Conservation (phyloP, 208 protist genomes). For the Wallacemonas sp. region DNA sequence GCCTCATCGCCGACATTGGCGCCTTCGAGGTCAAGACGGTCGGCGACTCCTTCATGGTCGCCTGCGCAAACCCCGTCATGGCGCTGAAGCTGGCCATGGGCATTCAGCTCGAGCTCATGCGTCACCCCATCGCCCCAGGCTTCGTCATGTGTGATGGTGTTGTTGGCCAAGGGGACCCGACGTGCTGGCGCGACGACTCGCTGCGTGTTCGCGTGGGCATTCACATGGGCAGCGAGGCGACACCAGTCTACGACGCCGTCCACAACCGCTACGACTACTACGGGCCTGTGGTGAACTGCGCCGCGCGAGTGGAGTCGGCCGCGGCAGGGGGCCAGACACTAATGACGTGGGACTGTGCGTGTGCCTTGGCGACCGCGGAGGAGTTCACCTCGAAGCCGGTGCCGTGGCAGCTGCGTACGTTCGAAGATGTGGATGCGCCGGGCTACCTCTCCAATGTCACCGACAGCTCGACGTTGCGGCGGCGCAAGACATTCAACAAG, state of each 20-base stretch:
- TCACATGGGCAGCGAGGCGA: constrained; percentile 21
- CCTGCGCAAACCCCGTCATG: constrained; percentile 23
- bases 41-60: constrained; percentile 60
- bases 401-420: constrained; percentile 17
- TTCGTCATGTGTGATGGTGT: constrained; percentile 19
- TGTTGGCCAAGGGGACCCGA: background rate
- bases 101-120: constrained; percentile 44
- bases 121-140: constrained; percentile 10
- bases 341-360: constrained; percentile 11
- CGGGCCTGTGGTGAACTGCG: constrained; percentile 57
- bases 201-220: constrained; percentile 24
- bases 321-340: constrained; percentile 4
- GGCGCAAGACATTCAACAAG: background rate
- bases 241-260: constrained; percentile 21
- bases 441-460: too few relatives aligned
- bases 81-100: constrained; percentile 29
- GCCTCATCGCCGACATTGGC: constrained; percentile 22
- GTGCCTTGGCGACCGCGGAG: constrained; percentile 12
- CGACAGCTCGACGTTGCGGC: background rate
- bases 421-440: constrained; percentile 9
- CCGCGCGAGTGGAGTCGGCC: constrained; percentile 25
- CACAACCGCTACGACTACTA: constrained; percentile 62
- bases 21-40: constrained; percentile 45
- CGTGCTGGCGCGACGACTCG: constrained; percentile 4
- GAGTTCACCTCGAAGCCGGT: constrained; percentile 9